Base-by-base conservation (phyloP, 176 grass and related monocot species). In the Raddia guianensis region DNA sequence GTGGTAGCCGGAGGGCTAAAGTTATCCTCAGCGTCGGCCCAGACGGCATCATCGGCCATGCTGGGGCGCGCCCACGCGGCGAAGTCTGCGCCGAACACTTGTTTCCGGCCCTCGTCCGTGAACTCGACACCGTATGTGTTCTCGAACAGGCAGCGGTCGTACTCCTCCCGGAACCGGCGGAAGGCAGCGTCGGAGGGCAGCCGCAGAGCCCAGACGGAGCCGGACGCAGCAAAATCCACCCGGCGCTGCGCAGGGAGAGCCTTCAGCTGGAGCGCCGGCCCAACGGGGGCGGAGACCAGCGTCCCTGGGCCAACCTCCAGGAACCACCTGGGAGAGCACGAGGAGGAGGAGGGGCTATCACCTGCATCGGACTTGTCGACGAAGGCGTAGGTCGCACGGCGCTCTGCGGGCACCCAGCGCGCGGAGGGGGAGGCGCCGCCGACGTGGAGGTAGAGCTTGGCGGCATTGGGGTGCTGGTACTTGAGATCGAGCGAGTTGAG, bases 81-180 rank as follows among this genome's bases (percentile, higher is more conserved):
- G 82, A 98, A 98, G 84, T 98, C 95, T 15, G 86, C 73, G 46
- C 95, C 95, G 68, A 98, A 98, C 69, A 98, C 85, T 84, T 93
- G 79, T 58, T 78, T 56, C 50, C 82, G 77, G 51, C 93, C 93
- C 34, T 95, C 86, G 53, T 98, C 92, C 43, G 92, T 98, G 61
- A 81, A 78, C 46, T 89, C 88, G n/a, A 95, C 76, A 20, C 92
- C 90, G 69, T 87, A 95, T 2, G 90, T 95, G 80, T 95, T 98
- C 86, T 98, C 90, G 47, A 98, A 98, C 44, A 98, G 80, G 83
- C 86, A 92, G 1, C 73, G 93, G 72, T 91, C 85, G 77, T 86
- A 98, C 44, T 91, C 83, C 64, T 67, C 83, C 43, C 84, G 84
- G 87, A 98, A 95, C 10, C 89, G 92, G 55, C 89, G 92, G 65